Evolutionary conservation across 2,329 filamentous ascomycete species (phyloP), one percentile per base, ranked within the genome.

Genomic region (Aspergillus pseudoviridinutans): DNA sequence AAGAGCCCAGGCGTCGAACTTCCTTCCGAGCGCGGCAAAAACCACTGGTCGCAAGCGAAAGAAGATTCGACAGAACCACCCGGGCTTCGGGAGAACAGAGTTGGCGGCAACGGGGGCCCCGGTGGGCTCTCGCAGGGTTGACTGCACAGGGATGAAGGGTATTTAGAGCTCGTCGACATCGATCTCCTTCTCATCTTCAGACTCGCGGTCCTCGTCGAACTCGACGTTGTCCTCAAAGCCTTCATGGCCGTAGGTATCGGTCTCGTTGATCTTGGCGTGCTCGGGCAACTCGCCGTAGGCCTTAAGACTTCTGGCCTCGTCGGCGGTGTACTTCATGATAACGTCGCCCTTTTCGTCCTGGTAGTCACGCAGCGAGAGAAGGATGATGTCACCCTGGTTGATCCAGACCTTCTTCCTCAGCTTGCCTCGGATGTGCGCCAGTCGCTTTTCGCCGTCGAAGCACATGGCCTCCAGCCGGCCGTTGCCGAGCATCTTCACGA

Each of bases 321-420:
- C 94, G 79, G 91, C 88, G 57, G 86, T 90, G 85, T 97, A 96
- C 83, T 97, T 97, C 75, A 95, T 87, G 74, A 94, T 93, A 51
- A 95, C 90, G 72, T 94, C 91, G 68, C 90, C 91, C 81, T 96
- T 96, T 80, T 93, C 89, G 78, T 94, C 91, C 76, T 96, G 91
- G 80, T 95, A 95, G 77, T 95, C 92, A 68, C 91, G 90, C 61
- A 96, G 87, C 38, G 89, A 92, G 61, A 93, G 82, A 49, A 93
- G 85, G 76, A 93, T 92, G 75, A 96, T 96, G 76, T 96, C 91
- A 73, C 92, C 92, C 81, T 96, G 92, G 84, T 96, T 97, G 84
- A 97, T 97, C 92, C 92, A 97, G 78, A 97, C 94, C 86, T 99
- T 99, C 86, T 99, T 99, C 72, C 94, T 88, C 71, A 99, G 90